phyloP scores from a whole-genome alignment of 2,329 filamentous ascomycete genomes.

The Hypomyces rosellus region DNA sequence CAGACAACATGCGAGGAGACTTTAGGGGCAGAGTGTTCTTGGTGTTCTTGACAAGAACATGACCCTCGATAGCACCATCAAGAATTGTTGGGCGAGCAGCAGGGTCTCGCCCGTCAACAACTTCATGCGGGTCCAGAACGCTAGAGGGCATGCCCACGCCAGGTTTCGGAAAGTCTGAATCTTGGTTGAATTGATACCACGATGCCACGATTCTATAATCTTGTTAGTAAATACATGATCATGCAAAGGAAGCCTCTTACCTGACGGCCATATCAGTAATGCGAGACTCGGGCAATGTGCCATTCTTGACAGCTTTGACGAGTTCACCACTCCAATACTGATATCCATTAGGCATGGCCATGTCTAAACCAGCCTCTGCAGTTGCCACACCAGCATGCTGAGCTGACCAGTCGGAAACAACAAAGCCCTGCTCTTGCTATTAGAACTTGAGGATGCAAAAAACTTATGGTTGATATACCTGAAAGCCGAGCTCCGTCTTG shows the following conservation, averaged over 20 bases:
- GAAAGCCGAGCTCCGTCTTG: slow-evolving; percentile 55
- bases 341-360: slow-evolving; percentile 56
- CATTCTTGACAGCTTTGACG: slow-evolving; percentile 52
- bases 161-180: slow-evolving; percentile 38
- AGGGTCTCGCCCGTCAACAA: slow-evolving; percentile 49
- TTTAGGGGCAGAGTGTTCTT: slow-evolving; percentile 49
- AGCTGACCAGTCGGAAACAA: slow-evolving; percentile 62
- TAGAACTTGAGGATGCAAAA: slow-evolving; percentile 10
- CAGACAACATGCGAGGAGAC: slow-evolving; percentile 43
- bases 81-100: slow-evolving; percentile 35
- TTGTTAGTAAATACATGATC: not conserved
- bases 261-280: slow-evolving; percentile 56
- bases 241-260: slow-evolving; percentile 13
- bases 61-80: slow-evolving; percentile 55
- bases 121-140: slow-evolving; percentile 42
- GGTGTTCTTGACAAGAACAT: slow-evolving; percentile 58
- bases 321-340: slow-evolving; percentile 48
- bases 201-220: slow-evolving; percentile 39
- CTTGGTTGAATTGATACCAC: slow-evolving; percentile 52
- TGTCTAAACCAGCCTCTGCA: slow-evolving; percentile 61
- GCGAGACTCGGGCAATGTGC: slow-evolving; percentile 48
- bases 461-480: slow-evolving; percentile 17
- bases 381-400: slow-evolving; percentile 58
- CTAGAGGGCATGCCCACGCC: slow-evolving; percentile 47
- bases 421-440: slow-evolving; percentile 46